phyloP scores from a whole-genome alignment of 345 rosid species.

The Eucalyptus globulus region DNA sequence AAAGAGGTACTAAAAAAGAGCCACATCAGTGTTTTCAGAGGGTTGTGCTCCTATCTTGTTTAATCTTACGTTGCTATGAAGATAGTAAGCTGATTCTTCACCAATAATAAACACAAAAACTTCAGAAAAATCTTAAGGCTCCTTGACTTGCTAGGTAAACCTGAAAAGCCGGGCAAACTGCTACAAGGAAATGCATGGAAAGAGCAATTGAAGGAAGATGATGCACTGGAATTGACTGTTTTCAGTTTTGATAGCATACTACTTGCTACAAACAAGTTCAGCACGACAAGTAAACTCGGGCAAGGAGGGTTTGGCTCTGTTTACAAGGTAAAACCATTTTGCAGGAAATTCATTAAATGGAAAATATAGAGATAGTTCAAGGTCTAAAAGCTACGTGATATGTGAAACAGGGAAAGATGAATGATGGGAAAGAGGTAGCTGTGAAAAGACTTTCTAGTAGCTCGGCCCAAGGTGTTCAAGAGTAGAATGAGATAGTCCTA shows the following conservation, averaged over 20 bases:
- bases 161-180: not conserved
- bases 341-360: not conserved
- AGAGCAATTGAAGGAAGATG: not conserved
- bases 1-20: not conserved
- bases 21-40: not conserved
- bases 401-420: conserved; percentile 24
- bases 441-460: conserved; percentile 41
- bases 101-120: not conserved
- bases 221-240: not conserved
- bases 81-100: not conserved
- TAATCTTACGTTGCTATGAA: not conserved
- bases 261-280: not conserved
- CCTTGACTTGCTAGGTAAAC: not conserved
- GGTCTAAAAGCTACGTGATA: not conserved
- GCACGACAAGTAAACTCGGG: not conserved
- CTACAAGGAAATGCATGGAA: not conserved
- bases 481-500: conserved; percentile 44
- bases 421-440: conserved; percentile 31
- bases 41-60: not conserved
- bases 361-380: not conserved
- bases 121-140: not conserved
- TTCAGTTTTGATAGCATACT: not conserved
- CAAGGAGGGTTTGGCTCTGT: not conserved
- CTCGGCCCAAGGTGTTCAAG: conserved; percentile 49
- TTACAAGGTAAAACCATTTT: not conserved